phyloP scores from a whole-genome alignment of 2,329 filamentous ascomycete genomes.

The Fusarium fujikuroi region DNA sequence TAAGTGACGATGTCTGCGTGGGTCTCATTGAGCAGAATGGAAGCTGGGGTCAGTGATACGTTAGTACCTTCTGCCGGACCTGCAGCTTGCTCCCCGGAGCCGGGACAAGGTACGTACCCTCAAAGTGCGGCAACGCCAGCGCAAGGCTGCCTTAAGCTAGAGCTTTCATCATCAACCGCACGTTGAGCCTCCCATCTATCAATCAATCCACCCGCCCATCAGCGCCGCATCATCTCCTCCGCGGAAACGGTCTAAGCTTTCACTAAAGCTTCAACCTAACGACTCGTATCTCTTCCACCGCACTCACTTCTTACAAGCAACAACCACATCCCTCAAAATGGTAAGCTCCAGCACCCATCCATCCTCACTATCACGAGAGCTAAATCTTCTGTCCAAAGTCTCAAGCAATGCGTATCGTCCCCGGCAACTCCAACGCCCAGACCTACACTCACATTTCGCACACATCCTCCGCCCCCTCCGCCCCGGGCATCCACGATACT shows the following conservation, averaged over 20 bases:
- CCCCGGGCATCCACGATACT: conserved; percentile 92
- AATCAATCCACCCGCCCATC: conserved; percentile 1
- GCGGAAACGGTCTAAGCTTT: not conserved
- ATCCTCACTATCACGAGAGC: conserved; percentile 16
- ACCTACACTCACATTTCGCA: conserved; percentile 71
- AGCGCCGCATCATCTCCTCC: conserved; percentile 6
- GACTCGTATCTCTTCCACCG: not conserved
- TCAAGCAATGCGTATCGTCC: conserved; percentile 91
- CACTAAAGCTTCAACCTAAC: not conserved
- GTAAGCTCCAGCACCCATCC: conserved; percentile 50
- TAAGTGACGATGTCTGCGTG: conserved; percentile 32
- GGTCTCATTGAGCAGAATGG: conserved; percentile 2
- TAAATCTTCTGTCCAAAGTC: conserved; percentile 37
- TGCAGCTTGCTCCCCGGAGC: conserved; percentile 19
- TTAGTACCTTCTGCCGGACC: conserved; percentile 4
- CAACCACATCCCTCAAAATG: conserved; percentile 56
- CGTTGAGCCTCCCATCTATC: not conserved
- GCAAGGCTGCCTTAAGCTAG: conserved; percentile 40
- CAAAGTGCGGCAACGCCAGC: conserved; percentile 30
- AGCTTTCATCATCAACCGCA: conserved; percentile 38
- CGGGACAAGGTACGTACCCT: conserved; percentile 36
- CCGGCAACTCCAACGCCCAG: conserved; percentile 72
- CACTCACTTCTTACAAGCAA: not conserved
- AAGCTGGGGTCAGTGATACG: conserved; percentile 7
- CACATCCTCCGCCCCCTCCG: conserved; percentile 82